Evolutionary conservation across 768 basidiomycete species (phyloP), one percentile per base, ranked within the genome.

Genomic region (Suillus cothurnatus): DNA sequence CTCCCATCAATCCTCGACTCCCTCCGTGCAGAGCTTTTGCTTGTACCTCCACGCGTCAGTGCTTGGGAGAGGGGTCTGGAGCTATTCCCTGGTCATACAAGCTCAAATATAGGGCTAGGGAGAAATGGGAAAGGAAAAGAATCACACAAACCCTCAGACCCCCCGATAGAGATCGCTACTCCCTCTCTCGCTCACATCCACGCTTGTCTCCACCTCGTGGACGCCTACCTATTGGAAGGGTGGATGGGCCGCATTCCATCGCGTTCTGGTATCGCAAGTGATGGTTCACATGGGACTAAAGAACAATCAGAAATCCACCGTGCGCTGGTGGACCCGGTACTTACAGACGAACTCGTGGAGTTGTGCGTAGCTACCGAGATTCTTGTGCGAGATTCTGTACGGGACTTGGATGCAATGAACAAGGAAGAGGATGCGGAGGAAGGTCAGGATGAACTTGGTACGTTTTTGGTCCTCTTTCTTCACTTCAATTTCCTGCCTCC

Each of bases 191-290:
- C 79, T 21, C 84, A 82, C 70, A 76, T 88, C 4, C 81, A 86
- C 66, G 80, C 85, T 36, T 85, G 87, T 66, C 78, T 93, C 39
- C 79, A 80, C 23, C 77, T 92, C 1, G 70, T 93, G 11, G 91
- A 93, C 67, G 78, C 82, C 1, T 89, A 83, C 71, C 80, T 93
- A 2, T 76, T 92, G 11, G 85, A 82, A 2, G 82, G 84, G 50
- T 91, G 89, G 88, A 55, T 2, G 49, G 59, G 12, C 69, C 76
- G 34, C 58, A 19, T 53, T 74, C 53, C 49, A 66, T 64, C 38
- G 3, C 57, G 26, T 17, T 39, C 57, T 39, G 38, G 38, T 28
- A 26, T 63, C 65, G 59, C 55, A 19, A 68, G 67, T 36, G 66
- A 65, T 9, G 49, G 64, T 64, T 53, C 61, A 38, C 38, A 57